Conservation (phyloP, 495 filamentous ascomycete species). For the Staphylotrichum longicolle region DNA sequence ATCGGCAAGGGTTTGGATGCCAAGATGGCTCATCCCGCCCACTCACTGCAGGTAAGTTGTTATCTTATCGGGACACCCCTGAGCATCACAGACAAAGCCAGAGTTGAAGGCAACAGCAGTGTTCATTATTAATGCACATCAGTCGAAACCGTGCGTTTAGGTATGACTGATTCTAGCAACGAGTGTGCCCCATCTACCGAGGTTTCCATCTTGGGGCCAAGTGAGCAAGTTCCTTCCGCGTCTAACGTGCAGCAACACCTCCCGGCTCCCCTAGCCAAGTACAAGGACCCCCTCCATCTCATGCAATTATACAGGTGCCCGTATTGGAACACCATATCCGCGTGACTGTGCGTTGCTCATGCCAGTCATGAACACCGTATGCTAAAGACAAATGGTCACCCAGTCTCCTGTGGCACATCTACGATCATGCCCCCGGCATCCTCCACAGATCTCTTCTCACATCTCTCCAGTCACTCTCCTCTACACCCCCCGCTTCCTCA, state of each 20-base stretch:
- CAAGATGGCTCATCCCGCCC: slow-evolving; percentile 1
- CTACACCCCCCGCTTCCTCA: not conserved
- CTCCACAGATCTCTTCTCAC: no score
- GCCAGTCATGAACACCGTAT: slow-evolving; percentile 1
- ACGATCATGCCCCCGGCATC: no score
- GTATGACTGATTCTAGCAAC: no score
- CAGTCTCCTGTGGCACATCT: not conserved
- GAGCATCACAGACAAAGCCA: no score
- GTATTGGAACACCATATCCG: not conserved
- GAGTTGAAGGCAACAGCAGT: not conserved
- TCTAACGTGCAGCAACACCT: not conserved
- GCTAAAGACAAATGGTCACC: not conserved
- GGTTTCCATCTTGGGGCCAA: no score
- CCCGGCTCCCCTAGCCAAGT: not conserved
- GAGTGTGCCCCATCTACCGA: no score
- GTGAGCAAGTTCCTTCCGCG: not conserved
- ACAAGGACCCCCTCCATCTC: not conserved
- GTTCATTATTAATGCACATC: not conserved
- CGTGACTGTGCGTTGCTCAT: slow-evolving; percentile 5
- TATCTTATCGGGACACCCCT: slow-evolving; percentile 9
- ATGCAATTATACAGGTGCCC: slow-evolving; percentile 9
- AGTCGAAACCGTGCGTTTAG: not conserved
- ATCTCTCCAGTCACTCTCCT: not conserved
- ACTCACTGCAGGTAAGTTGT: not conserved
- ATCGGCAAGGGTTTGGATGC: not conserved